Percentiles rank a stretch among this genome's conserved stretches.
These are phyloP conservation scores for Jacaranda mimosifolia DNA, from an alignment of 257 asterid species.

Conservation along the genomic window DNA sequence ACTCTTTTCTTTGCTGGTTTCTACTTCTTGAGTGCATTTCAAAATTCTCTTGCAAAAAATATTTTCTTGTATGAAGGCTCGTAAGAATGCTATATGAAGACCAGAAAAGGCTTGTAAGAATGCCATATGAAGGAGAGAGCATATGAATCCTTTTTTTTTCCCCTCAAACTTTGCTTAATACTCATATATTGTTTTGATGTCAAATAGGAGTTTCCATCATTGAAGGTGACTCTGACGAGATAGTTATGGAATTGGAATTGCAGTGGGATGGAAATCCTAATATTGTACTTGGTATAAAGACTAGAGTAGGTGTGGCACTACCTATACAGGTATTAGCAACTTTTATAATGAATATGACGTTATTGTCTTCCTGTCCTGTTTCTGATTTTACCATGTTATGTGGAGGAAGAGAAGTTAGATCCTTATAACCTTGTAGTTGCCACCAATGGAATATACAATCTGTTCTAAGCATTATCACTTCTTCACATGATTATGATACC, in stretches of 20 bases:
- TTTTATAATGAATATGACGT: constrained; percentile 2
- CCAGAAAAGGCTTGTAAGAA: too few relatives aligned
- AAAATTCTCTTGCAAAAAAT: not conserved
- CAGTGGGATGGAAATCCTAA: constrained; percentile 97
- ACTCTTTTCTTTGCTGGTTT: not conserved
- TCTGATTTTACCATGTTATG: not conserved
- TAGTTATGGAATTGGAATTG: constrained; percentile 82
- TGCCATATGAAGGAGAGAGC: too few relatives aligned
- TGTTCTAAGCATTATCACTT: not conserved
- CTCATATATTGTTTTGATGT: constrained; percentile 11
- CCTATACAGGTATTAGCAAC: constrained; percentile 74
- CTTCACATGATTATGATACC: not conserved
- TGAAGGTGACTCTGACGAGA: constrained; percentile 69
- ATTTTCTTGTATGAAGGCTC: too few relatives aligned
- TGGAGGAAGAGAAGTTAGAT: not conserved
- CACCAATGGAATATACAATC: too few relatives aligned
- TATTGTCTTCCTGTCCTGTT: too few relatives aligned
- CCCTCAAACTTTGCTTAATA: not conserved
- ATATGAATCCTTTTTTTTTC: not conserved
- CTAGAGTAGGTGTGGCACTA: constrained; percentile 80
- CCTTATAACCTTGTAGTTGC: not conserved
- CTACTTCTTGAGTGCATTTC: not conserved
- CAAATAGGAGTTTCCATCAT: constrained; percentile 71
- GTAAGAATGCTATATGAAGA: too few relatives aligned
- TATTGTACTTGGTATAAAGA: constrained; percentile 72